A percentile compares a stretch with the other conserved stretches of the same genome.
Conservation (phyloP, 1,284 basidiomycete genomes). For the Heliocybe sulcata region DNA sequence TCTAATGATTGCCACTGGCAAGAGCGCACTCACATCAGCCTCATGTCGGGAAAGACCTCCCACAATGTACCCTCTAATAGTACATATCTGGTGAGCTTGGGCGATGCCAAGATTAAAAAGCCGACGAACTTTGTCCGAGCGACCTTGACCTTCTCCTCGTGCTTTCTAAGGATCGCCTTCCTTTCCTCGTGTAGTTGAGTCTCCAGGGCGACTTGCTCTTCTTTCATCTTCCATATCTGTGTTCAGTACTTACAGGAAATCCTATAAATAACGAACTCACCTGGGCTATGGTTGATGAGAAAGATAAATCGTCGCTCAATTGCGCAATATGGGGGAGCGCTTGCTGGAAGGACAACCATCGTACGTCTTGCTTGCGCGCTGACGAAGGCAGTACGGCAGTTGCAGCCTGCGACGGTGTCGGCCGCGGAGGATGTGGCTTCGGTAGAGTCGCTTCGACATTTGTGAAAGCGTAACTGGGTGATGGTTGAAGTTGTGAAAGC, state of each 20-base stretch:
- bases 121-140: constrained; percentile 53
- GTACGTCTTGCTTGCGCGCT: constrained; percentile 28
- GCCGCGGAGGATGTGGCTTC: background rate
- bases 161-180: constrained; percentile 46
- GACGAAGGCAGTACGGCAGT: constrained; percentile 2
- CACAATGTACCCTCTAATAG: constrained; percentile 50
- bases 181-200: constrained; percentile 58
- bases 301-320: constrained; percentile 41
- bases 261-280: constrained; percentile 23
- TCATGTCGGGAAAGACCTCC: constrained; percentile 64
- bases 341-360: constrained; percentile 52
- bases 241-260: background rate
- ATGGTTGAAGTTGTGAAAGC: constrained; percentile 52
- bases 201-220: constrained; percentile 63
- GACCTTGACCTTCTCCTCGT: constrained; percentile 61
- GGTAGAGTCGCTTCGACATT: constrained; percentile 5
- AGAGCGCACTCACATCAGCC: constrained; percentile 43
- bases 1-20: background rate
- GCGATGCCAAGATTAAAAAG: background rate
- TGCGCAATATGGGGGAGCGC: constrained; percentile 49
- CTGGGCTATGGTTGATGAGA: constrained; percentile 39
- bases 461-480: constrained; percentile 10
- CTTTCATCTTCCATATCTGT: constrained; percentile 36
- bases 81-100: constrained; percentile 1
- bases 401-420: background rate